Conservation (phyloP, 2,329 filamentous ascomycete species). For the Nakataea oryzae region DNA sequence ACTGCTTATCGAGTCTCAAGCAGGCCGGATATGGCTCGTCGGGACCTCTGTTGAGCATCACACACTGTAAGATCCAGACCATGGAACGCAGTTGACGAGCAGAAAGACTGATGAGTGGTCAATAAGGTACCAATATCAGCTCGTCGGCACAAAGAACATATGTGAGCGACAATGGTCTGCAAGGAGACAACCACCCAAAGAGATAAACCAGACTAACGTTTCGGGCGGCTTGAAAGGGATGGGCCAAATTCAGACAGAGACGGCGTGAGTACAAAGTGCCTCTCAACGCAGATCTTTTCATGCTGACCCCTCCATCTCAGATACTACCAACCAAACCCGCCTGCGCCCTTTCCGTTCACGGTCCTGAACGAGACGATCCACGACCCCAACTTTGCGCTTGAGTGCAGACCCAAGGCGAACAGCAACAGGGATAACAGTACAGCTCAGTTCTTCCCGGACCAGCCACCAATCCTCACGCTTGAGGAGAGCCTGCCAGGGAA, state of each 20-base stretch:
- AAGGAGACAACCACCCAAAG: no score
- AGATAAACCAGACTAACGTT: no score
- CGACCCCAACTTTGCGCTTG: conserved; percentile 40
- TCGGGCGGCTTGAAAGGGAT: no score
- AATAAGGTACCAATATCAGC: conserved; percentile 61
- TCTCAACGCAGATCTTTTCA: no score
- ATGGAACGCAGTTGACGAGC: no score
- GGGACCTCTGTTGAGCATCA: conserved; percentile 58
- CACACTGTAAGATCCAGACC: no score
- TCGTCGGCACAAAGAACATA: conserved; percentile 48
- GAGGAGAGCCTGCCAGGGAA: conserved; percentile 7
- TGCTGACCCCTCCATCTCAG: no score
- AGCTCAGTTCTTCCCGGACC: neutral
- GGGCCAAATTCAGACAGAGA: conserved; percentile 58
- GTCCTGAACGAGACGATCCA: conserved; percentile 22
- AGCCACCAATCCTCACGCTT: neutral
- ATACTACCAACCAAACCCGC: conserved; percentile 54
- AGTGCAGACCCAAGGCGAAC: conserved; percentile 18
- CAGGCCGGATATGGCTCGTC: conserved; percentile 45
- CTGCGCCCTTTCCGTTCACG: conserved; percentile 45
- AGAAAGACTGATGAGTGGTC: no score
- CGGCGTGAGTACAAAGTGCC: no score
- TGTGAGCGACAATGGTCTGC: no score
- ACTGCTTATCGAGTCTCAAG: conserved; percentile 32
- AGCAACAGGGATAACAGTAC: neutral